A percentile compares a stretch with the other conserved stretches of the same genome.
Evolutionary conservation across 768 basidiomycete species (phyloP).

Genomic region (Amanita jacksonii): DNA sequence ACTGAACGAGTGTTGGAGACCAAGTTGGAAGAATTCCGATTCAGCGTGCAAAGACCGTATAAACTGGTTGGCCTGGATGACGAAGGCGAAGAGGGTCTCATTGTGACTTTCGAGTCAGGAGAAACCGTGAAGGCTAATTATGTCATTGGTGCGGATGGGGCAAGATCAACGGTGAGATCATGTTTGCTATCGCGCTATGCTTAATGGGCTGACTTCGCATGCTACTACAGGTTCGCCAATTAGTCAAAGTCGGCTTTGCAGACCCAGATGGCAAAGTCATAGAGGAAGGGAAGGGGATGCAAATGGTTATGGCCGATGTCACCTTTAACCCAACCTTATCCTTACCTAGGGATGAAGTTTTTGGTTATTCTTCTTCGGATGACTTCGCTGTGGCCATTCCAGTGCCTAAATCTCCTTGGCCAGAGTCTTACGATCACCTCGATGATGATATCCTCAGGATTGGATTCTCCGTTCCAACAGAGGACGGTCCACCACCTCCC

Average conservation of each 20-base stretch:
- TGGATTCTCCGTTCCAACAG: slow-evolving; percentile 26
- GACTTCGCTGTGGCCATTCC: slow-evolving; percentile 28
- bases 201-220: not conserved
- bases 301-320: slow-evolving; percentile 41
- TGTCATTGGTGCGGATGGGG: slow-evolving; percentile 44
- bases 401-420: slow-evolving; percentile 19
- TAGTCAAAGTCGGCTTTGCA: slow-evolving; percentile 30
- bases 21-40: slow-evolving; percentile 21
- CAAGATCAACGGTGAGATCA: slow-evolving; percentile 31
- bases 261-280: slow-evolving; percentile 28
- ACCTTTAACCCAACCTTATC: slow-evolving; percentile 22
- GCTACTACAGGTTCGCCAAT: slow-evolving; percentile 28
- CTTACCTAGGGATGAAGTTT: slow-evolving; percentile 12
- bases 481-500: slow-evolving; percentile 25
- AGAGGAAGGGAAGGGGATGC: slow-evolving; percentile 21
- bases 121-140: slow-evolving; percentile 32
- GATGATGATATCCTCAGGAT: slow-evolving; percentile 28
- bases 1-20: slow-evolving; percentile 34
- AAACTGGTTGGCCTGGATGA: slow-evolving; percentile 29
- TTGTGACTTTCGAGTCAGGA: slow-evolving; percentile 40
- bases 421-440: slow-evolving; percentile 9
- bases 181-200: not conserved
- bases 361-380: slow-evolving; percentile 17
- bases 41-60: slow-evolving; percentile 26
- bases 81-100: slow-evolving; percentile 20